Base-by-base conservation (phyloP, 208 protist genomes). In the Kentomonas sorsogonicus region DNA sequence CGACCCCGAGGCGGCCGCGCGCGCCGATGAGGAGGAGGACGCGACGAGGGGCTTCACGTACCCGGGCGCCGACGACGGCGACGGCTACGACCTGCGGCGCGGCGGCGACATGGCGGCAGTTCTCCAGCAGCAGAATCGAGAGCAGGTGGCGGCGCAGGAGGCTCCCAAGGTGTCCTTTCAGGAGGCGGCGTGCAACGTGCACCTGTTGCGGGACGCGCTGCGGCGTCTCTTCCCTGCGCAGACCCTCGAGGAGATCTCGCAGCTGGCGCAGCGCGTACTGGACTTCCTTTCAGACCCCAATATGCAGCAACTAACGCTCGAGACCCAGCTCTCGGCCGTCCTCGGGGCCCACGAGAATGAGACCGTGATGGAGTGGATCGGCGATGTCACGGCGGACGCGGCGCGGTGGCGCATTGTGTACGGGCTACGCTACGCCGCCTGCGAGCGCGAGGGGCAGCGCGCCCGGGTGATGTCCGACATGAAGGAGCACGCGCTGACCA, bases 271-370 rank as follows among this genome's bases (percentile, higher is more conserved):
- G 47, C 74, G 77, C n/a, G 80, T 90, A 5, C 23, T 93, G 31
- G 72, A 77, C 27, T 93, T 83, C 36, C 58, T 90, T 16, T 53
- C 62, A n/a, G 69, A 89, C 57, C 58, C 27, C 34, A 58, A 67
- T 15, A 76, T 79, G 40, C 83, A 92, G 39, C 64, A 82, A 45
- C 63, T 85, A 31, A 85, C 77, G 16, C 61, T 95, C 0, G 89
- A 92, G 60, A 95, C 89, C 11, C 89, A 93, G 73, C 77, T 95
- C 18, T 93, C 80, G 0, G 86, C 83, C 16, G 90, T 79, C 61
- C 74, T 95, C 11, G 83, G 83, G 27, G 81, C 76, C 36, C 91
- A 93, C 59, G 85, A 92, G 60, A 82, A 89, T 44, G 83, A 89
- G 66, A 72, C 45, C 30, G 79, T 89, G 23, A 80, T 77, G 70